Conservation (phyloP, 129 eudicot genomes). For the Flaveria brownii region DNA sequence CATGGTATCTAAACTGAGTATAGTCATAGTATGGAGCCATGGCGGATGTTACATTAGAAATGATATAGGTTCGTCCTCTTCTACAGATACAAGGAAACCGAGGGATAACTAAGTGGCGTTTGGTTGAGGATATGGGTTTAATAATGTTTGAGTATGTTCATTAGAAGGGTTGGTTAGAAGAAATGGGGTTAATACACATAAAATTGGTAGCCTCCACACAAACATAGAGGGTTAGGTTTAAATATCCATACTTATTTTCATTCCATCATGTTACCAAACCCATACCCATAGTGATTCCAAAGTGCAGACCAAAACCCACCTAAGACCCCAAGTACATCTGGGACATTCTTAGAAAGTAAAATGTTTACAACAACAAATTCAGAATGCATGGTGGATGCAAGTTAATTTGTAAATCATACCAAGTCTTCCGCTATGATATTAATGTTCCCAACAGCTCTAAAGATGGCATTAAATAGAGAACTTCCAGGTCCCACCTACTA, state of each 20-base stretch:
- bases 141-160: neutral
- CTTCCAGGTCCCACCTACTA: slow-evolving; percentile 93
- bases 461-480: slow-evolving; percentile 74
- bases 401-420: slow-evolving; percentile 50
- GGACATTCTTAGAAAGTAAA: slow-evolving; percentile 9
- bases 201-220: neutral
- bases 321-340: slow-evolving; percentile 3
- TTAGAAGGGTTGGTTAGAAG: neutral
- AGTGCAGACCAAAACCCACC: neutral
- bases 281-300: neutral
- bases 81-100: neutral
- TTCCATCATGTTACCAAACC: neutral
- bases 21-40: too few species aligned
- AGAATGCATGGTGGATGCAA: slow-evolving; percentile 15
- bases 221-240: neutral
- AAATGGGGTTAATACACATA: neutral
- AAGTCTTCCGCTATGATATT: slow-evolving; percentile 96
- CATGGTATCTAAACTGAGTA: too few species aligned
- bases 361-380: slow-evolving; percentile 7
- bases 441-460: slow-evolving; percentile 73
- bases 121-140: neutral
- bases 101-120: neutral
- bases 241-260: neutral
- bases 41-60: too few species aligned
- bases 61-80: too few species aligned